Evolutionary conservation across 257 asterid species (phyloP), one percentile per base, ranked within the genome.

Genomic region (Plantago major): DNA sequence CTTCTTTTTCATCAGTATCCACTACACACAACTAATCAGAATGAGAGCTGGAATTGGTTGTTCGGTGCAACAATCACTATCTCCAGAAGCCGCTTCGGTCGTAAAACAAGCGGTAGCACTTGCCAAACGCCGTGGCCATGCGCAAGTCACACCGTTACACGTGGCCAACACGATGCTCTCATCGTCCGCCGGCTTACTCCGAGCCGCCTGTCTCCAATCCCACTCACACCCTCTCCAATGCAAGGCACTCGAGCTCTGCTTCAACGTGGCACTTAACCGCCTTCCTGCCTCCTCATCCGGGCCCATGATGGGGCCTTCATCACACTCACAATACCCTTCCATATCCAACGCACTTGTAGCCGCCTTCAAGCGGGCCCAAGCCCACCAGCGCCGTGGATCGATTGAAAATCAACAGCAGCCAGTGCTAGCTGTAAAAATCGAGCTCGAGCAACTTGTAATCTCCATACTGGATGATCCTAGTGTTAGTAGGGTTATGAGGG

Each of bases 331-430:
- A 3, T 58, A 68, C 62, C 96, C 95, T 0, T 66, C 95, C 26
- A 79, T 87, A 61, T 87, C 97, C 60, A 85, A 90, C 74, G 96
- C 96, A 0, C 94, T 90, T 6, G 95, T 83, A 2, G 98, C 96
- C 1, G 96, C 98, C 47, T 90, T 90, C 78, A 90, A 90, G 70
- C 72, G 98, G n/a, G 98, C 98, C 12, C 97, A 90, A 63, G 93
- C 97, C 55, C 90, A 90, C 71, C 95, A 90, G 65, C 79, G 95
- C 42, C 90, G 96, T 2, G 95, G 96, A 55, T 76, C 90, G 0
- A 63, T 74, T 5, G 95, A 90, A 42, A 73, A 67, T 48, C 94
- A 82, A 64, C 93, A 78, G 62, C 94, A 80, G 59, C 76, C 96
- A 0, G 60, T 85, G 26, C 61, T 87, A 12, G 80, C 89, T 3